Percentiles rank a stretch among this genome's conserved stretches.
These are phyloP conservation scores for Phylloporus arenicola DNA, from an alignment of 768 basidiomycete genomes.

Conservation along the genomic window DNA sequence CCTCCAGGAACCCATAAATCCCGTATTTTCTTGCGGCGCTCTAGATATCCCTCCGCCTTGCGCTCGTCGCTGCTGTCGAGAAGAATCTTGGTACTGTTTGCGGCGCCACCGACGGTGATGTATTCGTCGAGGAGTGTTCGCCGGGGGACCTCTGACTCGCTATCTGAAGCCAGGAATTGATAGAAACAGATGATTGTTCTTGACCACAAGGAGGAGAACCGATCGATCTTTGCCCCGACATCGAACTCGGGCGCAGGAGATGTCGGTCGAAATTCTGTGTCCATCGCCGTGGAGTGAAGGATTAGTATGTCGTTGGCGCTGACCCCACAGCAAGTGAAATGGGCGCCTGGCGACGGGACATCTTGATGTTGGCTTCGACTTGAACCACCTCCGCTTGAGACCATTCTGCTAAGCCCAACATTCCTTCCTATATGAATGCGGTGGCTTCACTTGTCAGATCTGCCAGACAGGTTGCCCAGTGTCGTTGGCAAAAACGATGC, in stretches of 20 bases:
- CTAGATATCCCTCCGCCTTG: slow-evolving; percentile 18
- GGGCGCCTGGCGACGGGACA: background rate
- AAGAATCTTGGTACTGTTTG: slow-evolving; percentile 22
- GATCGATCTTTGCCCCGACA: slow-evolving; percentile 20
- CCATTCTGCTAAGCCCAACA: no score
- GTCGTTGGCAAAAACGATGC: no score
- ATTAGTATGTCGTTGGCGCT: background rate
- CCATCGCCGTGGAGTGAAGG: slow-evolving; percentile 7
- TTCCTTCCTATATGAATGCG: no score
- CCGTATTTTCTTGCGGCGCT: slow-evolving; percentile 18
- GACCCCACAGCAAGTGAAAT: background rate
- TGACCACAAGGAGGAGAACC: slow-evolving; percentile 16
- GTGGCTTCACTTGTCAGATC: no score
- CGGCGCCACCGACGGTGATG: slow-evolving; percentile 24
- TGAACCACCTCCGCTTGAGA: no score
- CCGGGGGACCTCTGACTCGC: slow-evolving; percentile 18
- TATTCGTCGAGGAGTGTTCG: slow-evolving; percentile 23
- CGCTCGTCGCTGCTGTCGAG: slow-evolving; percentile 21
- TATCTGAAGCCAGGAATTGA: slow-evolving; percentile 26
- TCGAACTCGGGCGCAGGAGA: slow-evolving; percentile 10
- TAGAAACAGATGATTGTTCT: slow-evolving; percentile 24
- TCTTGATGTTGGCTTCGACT: no score
- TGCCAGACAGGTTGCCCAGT: no score
- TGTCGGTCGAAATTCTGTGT: background rate
- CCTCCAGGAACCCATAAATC: slow-evolving; percentile 16